phyloP scores from a whole-genome alignment of 2,329 filamentous ascomycete genomes.

The Fusarium compactum region DNA sequence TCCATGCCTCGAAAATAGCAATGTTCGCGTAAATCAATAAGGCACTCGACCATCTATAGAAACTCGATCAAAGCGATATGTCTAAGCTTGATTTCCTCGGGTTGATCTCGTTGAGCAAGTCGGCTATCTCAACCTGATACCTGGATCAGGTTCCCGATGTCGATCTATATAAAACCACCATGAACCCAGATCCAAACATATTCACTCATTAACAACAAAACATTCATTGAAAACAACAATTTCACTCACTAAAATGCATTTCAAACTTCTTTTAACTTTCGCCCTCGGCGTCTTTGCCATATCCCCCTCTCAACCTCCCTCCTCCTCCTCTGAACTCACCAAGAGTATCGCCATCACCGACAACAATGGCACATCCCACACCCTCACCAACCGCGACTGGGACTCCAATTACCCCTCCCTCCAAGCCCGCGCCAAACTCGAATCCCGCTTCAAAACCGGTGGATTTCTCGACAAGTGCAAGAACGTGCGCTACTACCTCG shows the following conservation, averaged over 20 bases:
- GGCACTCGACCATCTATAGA: no score
- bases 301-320: neutral
- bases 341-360: neutral
- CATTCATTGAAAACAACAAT: neutral
- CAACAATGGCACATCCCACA: neutral
- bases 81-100: neutral
- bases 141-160: neutral
- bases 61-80: neutral
- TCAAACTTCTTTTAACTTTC: constrained; percentile 9
- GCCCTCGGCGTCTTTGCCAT: neutral
- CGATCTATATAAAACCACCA: neutral
- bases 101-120: neutral
- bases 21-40: neutral
- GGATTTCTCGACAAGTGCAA: constrained; percentile 31
- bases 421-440: neutral
- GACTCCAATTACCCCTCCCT: neutral
- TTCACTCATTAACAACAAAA: neutral
- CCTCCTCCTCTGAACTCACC: neutral
- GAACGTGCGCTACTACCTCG: constrained; percentile 33
- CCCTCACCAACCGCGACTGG: neutral
- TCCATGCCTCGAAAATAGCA: neutral
- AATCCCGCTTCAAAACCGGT: constrained; percentile 4
- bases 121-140: neutral
- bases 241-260: neutral
- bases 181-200: neutral